A percentile compares a stretch with the other conserved stretches of the same genome.
phyloP scores from a whole-genome alignment of 495 filamentous ascomycete genomes.

The Penicillium nucicola region DNA sequence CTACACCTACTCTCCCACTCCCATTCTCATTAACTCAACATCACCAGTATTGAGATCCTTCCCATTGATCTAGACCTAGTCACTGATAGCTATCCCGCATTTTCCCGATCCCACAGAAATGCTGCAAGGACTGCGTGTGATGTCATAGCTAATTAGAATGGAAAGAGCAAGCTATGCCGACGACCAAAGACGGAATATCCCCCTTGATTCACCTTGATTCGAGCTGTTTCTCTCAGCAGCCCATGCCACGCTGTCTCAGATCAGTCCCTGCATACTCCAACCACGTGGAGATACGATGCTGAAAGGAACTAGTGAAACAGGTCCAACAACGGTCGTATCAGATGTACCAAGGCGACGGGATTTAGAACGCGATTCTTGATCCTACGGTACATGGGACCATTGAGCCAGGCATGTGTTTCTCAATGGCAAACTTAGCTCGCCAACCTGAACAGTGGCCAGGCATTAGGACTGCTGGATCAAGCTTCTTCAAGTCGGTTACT shows the following conservation, averaged over 20 bases:
- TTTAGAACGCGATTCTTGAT: constrained; percentile 46
- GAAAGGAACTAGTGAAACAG: constrained; percentile 13
- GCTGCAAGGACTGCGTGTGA: constrained; percentile 18
- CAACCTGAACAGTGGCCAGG: constrained; percentile 62
- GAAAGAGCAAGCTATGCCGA: constrained; percentile 13
- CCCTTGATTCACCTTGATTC: constrained; percentile 8
- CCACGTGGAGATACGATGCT: constrained; percentile 16
- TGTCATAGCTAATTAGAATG: constrained; percentile 6
- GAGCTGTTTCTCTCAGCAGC: constrained; percentile 16
- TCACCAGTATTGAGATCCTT: not conserved
- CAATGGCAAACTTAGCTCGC: constrained; percentile 59
- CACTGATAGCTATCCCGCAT: constrained; percentile 1
- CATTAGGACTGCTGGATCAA: constrained; percentile 53
- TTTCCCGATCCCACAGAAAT: constrained; percentile 11
- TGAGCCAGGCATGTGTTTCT: constrained; percentile 52
- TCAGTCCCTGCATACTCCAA: constrained; percentile 9
- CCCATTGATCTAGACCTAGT: not conserved
- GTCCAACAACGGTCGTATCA: not conserved
- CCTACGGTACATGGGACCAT: constrained; percentile 58
- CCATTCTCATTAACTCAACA: not conserved
- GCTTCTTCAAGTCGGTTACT: constrained; percentile 47
- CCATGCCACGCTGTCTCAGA: constrained; percentile 3
- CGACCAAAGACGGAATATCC: constrained; percentile 1
- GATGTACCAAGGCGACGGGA: constrained; percentile 4
- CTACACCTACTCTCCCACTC: too few relatives aligned